Base-by-base conservation (phyloP, 495 filamentous ascomycete species). In the Neurospora sp. region DNA sequence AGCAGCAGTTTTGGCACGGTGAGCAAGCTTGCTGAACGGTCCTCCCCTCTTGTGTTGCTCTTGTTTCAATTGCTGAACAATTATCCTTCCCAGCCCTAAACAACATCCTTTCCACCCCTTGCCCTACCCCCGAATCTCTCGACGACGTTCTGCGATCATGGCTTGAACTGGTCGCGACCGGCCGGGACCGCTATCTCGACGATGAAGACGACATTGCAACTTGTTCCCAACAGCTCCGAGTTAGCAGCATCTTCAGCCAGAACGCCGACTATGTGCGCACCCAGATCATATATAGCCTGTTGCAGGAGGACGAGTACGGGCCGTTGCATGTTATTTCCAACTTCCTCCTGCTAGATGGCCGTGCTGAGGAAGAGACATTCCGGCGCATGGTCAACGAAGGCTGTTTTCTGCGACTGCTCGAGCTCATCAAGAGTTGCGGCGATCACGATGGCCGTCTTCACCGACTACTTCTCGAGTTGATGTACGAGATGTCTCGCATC, bases 401-500 rank as follows among this genome's bases (percentile, higher is more conserved):
- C 40, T 90, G 87, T 72, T 99, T 99, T 80, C 85, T 90, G 68
- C 88, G 94, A 35, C 82, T 99, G 69, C 80, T 98, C 39, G 93
- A 97, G 74, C 84, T 98, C 39, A 91, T 98, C 73, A 88, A 90
- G 77, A 83, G 82, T 18, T 85, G 87, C 69, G 87, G 85, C 71
- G 84, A 86, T 14, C 84, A 88, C 48, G 91, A 94, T 78, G 83
- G 86, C 18, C 87, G 90, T 68, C 84, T 98, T 72, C 94, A 97
- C 84, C 87, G 91, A 39, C 83, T 94, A 40, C 84, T 97, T 38
- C 86, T 99, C 81, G 92, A 98, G 82, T 83, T 99, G 73, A 85
- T 98, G 75, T 99, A 97, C 81, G 96, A 98, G 85, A 97, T 98
- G 93, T 96, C 93, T 53, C 88, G 96, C 69, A 93, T 98, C 80